Conservation (phyloP, 2,329 filamentous ascomycete genomes). For the Lasiodiplodia gonubiensis region DNA sequence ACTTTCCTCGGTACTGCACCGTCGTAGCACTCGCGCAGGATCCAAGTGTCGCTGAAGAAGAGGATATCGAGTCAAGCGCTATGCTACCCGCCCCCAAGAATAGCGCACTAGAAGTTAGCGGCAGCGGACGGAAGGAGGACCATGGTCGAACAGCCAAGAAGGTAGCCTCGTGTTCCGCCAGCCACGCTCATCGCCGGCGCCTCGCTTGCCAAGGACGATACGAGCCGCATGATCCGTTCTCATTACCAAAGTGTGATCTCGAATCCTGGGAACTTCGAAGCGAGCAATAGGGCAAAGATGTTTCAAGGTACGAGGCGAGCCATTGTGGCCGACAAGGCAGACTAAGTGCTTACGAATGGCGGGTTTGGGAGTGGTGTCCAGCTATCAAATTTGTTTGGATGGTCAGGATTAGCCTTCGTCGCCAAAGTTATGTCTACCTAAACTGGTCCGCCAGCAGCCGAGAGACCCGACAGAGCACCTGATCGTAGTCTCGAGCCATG, state of each 20-base stretch:
- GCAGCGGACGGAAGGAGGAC: background rate
- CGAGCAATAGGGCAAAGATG: background rate
- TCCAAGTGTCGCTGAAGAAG: background rate
- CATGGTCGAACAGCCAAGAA: background rate
- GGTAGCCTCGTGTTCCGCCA: slow-evolving; percentile 11
- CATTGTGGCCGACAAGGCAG: background rate
- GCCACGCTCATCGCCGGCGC: slow-evolving; percentile 15
- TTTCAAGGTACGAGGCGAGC: background rate
- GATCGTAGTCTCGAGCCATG: background rate
- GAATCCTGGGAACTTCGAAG: background rate
- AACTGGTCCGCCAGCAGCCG: background rate
- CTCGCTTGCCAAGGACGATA: slow-evolving; percentile 8
- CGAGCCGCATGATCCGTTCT: slow-evolving; percentile 19
- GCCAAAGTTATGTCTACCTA: background rate
- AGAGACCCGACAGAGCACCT: background rate
- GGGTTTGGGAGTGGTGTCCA: background rate
- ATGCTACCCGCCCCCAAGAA: slow-evolving; percentile 2
- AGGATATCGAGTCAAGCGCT: slow-evolving; percentile 1
- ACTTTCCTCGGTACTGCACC: background rate
- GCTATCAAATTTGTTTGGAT: background rate
- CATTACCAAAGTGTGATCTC: slow-evolving; percentile 10
- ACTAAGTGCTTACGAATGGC: background rate
- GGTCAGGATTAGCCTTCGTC: background rate
- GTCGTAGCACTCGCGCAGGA: background rate
- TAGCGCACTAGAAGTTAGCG: background rate